Conservation (phyloP, 202 grass and related monocot genomes). For the Panicum virgatum region DNA sequence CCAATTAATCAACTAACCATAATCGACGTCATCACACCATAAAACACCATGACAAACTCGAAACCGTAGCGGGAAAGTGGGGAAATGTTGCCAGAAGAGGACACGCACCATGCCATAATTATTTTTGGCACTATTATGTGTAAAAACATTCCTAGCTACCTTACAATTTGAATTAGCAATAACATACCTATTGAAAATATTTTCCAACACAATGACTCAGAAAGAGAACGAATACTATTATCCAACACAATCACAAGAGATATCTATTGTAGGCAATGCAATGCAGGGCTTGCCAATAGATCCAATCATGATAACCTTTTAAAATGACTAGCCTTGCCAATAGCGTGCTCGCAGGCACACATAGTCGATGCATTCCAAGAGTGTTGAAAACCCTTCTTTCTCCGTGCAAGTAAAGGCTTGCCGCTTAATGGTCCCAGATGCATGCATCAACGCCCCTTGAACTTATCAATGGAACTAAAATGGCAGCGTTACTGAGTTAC, state of each 20-base stretch:
- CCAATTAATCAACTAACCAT: not conserved
- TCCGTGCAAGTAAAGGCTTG: not conserved
- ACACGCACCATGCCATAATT: not conserved
- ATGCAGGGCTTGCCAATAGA: too few species aligned
- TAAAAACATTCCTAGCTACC: not conserved
- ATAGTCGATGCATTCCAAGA: not conserved
- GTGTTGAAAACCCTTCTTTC: not conserved
- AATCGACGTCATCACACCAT: not conserved
- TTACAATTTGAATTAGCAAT: not conserved
- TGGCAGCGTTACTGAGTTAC: not conserved
- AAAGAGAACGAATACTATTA: not conserved
- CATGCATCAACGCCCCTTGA: not conserved
- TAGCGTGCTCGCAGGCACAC: not conserved
- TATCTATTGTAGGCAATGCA: too few species aligned
- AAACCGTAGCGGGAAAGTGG: not conserved
- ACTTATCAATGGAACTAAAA: not conserved
- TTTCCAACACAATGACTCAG: not conserved
- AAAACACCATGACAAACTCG: not conserved
- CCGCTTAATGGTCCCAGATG: not conserved
- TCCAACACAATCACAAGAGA: not conserved
- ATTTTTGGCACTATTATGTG: not conserved
- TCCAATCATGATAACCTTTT: not conserved
- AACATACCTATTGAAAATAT: not conserved
- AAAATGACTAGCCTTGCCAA: not conserved
- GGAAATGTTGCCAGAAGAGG: not conserved